phyloP scores from a whole-genome alignment of 164 flowering plant species.

The Macadamia integrifolia region DNA sequence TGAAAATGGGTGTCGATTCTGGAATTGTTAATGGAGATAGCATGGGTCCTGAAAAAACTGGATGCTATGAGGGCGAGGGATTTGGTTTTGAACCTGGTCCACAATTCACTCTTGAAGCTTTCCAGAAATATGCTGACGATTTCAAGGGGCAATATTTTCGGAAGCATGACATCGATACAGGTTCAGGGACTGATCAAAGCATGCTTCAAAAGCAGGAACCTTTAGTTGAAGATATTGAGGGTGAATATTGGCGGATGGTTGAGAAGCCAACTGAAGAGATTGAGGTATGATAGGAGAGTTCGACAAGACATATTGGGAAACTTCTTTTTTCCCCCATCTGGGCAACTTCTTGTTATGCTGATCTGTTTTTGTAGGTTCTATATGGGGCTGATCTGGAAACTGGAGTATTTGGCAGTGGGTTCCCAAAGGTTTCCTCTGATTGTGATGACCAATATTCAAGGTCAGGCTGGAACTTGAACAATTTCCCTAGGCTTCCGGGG shows the following conservation, averaged over 20 bases:
- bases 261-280: slow-evolving; percentile 73
- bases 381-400: slow-evolving; percentile 45
- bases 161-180: slow-evolving; percentile 17
- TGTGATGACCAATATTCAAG: slow-evolving; percentile 18
- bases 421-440: slow-evolving; percentile 31
- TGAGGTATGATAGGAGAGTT: slow-evolving; percentile 44
- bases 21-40: slow-evolving; percentile 23
- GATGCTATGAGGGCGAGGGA: slow-evolving; percentile 25
- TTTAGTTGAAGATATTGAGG: slow-evolving; percentile 60
- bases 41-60: slow-evolving; percentile 24
- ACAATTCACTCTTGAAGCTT: slow-evolving; percentile 64
- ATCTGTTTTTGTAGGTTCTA: slow-evolving; percentile 50
- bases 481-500: slow-evolving; percentile 48
- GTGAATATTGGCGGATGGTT: slow-evolving; percentile 73
- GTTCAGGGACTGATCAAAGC: slow-evolving; percentile 17
- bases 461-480: slow-evolving; percentile 82
- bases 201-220: slow-evolving; percentile 42
- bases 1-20: slow-evolving; percentile 36
- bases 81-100: slow-evolving; percentile 97
- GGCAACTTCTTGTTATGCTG: neutral
- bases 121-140: slow-evolving; percentile 77
- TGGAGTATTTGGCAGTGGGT: slow-evolving; percentile 55
- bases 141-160: slow-evolving; percentile 73
- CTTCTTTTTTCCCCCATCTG: neutral
- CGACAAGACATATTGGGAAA: neutral